phyloP scores from a whole-genome alignment of 345 rosid species.

The Ceriops zippeliana region DNA sequence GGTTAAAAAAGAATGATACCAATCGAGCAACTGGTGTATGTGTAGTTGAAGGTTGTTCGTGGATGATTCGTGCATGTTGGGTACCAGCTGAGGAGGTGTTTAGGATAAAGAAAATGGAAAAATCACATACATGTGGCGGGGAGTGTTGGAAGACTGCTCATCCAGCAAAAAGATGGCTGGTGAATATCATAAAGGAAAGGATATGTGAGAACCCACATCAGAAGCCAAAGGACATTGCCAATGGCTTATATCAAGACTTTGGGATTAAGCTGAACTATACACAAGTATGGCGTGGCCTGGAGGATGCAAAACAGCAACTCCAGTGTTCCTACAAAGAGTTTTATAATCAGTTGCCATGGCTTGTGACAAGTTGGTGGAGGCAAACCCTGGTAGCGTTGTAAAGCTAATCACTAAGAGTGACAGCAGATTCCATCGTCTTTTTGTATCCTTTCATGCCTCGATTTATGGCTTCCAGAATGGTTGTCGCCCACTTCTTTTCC shows the following conservation, averaged over 20 bases:
- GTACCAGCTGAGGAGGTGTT: conserved; percentile 65
- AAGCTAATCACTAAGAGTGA: conserved; percentile 52
- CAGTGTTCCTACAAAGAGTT: conserved; percentile 76
- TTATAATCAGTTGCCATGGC: conserved; percentile 62
- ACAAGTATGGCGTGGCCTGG: conserved; percentile 83
- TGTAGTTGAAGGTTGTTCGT: conserved; percentile 58
- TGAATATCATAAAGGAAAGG: conserved; percentile 72
- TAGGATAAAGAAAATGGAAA: conserved; percentile 56
- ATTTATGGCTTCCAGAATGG: conserved; percentile 65
- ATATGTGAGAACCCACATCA: conserved; percentile 67
- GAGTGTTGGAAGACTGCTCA: conserved; percentile 79
- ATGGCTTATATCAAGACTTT: conserved; percentile 58
- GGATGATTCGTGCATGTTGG: conserved; percentile 81
- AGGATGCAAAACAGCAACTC: conserved; percentile 79
- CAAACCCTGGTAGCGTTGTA: conserved; percentile 71
- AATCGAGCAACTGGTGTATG: conserved; percentile 76
- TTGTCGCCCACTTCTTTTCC: conserved; percentile 87
- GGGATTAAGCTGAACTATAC: conserved; percentile 74
- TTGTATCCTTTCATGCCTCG: conserved; percentile 62
- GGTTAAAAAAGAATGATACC: conserved; percentile 73
- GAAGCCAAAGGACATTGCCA: conserved; percentile 74
- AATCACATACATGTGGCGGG: conserved; percentile 67
- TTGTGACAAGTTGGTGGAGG: conserved; percentile 57
- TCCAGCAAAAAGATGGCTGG: conserved; percentile 82
- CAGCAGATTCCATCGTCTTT: conserved; percentile 66